Percentiles rank a stretch among this genome's conserved stretches.
These are phyloP conservation scores for Hanseniaspora osmophila DNA, from an alignment of 805 yeast genomes.

Conservation along the genomic window DNA sequence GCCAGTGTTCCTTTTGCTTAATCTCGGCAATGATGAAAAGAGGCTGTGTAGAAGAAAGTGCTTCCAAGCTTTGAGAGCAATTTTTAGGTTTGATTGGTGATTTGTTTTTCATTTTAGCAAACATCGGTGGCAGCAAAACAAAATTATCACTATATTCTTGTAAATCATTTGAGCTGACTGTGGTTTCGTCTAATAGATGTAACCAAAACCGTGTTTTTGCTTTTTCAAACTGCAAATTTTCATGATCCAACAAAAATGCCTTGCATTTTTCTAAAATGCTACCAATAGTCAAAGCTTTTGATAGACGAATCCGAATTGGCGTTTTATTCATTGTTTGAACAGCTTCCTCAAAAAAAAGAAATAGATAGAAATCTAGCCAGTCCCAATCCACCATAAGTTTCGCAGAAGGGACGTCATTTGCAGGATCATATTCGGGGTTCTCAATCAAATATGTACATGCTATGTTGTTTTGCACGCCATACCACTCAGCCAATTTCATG, in stretches of 20 bases:
- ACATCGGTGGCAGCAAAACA: conserved; percentile 13
- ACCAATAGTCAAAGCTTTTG: conserved; percentile 8
- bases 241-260: conserved; percentile 7
- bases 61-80: conserved; percentile 10
- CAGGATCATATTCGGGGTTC: conserved; percentile 12
- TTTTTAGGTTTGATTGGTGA: conserved; percentile 14
- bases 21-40: conserved; percentile 21
- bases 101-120: conserved; percentile 15
- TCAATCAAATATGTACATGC: conserved; percentile 24
- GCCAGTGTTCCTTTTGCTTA: conserved; percentile 24
- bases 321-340: background rate
- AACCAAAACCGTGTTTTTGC: background rate
- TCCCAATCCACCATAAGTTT: conserved; percentile 23
- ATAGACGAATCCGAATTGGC: background rate
- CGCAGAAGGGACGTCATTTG: background rate
- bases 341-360: conserved; percentile 16
- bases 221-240: background rate
- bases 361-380: conserved; percentile 24
- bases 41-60: conserved; percentile 12
- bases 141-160: background rate
- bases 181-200: background rate
- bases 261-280: conserved; percentile 9
- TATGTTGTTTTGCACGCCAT: conserved; percentile 32
- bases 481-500: conserved; percentile 34
- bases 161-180: background rate